Evolutionary conservation across 257 asterid species (phyloP), one percentile per base, ranked within the genome.

Genomic region (Salvia rosmarinus): DNA sequence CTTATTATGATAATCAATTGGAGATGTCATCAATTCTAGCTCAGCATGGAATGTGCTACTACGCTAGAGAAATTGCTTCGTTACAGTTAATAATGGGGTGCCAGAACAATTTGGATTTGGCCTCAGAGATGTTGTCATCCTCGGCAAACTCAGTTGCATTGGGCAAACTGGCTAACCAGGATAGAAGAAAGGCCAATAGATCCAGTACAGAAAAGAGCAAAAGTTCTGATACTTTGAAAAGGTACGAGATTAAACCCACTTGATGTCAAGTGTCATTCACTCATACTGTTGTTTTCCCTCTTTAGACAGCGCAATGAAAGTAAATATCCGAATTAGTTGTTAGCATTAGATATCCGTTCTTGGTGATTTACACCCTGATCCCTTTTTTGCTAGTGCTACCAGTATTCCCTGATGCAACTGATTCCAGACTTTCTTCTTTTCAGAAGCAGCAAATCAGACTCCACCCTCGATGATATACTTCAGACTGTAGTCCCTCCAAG

Each of bases 41-140:
- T 42, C 86, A 91, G 81, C 99, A 95, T 63, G 99, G 95, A 40
- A 78, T 87, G 73, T 91, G 95, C 83, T 82, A 79, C 75, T 91
- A 83, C 61, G 77, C 92, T 4, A 91, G 84, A 76, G 87, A 89
- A 83, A 73, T 86, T 70, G 79, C 80, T 74, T 81, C 82, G 20
- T 64, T 85, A 35, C 87, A 84, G 62, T 75, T 87, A 55, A 64
- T 32, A 54, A 40, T 75, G 56, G 85, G 82, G 73, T 80, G 81
- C 61, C 64, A 71, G 21, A 75, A 68, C 77, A 67, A 32, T 40
- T 66, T 86, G 79, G 88, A 88, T 81, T 83, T 91, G 83, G 87
- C 90, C 62, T 82, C 84, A 73, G 96, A 88, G 82, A 89, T 95
- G 98, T 57, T 91, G 57, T 80, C 82, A 44, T 83, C 89, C 80